Percentiles rank a stretch among this genome's conserved stretches.
Conservation (phyloP, 2,329 filamentous ascomycete genomes). For the Neurospora sp. region DNA sequence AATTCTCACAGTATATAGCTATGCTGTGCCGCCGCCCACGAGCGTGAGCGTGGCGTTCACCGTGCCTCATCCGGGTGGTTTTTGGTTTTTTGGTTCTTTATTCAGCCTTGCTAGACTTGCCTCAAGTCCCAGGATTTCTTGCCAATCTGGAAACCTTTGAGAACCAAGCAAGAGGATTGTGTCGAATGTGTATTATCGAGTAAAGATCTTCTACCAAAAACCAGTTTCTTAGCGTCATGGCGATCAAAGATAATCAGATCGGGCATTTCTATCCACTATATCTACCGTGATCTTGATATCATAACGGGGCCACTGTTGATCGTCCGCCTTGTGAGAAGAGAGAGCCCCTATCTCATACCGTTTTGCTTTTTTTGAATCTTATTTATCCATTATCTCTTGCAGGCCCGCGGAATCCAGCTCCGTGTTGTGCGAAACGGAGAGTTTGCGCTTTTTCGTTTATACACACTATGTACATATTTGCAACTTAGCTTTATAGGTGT, state of each 20-base stretch:
- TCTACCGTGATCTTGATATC: not conserved
- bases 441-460: no score
- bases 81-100: not conserved
- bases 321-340: not conserved
- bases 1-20: not conserved
- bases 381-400: no score
- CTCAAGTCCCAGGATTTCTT: not conserved
- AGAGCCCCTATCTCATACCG: not conserved
- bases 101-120: not conserved
- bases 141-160: not conserved
- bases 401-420: no score
- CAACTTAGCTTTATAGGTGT: no score
- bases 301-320: not conserved
- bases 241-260: not conserved
- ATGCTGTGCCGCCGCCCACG: not conserved
- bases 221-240: not conserved
- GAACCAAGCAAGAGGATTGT: not conserved
- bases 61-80: not conserved
- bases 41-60: not conserved
- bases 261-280: not conserved
- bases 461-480: no score
- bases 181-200: not conserved
- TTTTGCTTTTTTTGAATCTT: no score
- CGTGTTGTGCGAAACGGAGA: no score
- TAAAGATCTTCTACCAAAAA: not conserved